Evolutionary conservation across 2,329 filamentous ascomycete species (phyloP), one percentile per base, ranked within the genome.

Genomic region (Pyrenochaeta sp.): DNA sequence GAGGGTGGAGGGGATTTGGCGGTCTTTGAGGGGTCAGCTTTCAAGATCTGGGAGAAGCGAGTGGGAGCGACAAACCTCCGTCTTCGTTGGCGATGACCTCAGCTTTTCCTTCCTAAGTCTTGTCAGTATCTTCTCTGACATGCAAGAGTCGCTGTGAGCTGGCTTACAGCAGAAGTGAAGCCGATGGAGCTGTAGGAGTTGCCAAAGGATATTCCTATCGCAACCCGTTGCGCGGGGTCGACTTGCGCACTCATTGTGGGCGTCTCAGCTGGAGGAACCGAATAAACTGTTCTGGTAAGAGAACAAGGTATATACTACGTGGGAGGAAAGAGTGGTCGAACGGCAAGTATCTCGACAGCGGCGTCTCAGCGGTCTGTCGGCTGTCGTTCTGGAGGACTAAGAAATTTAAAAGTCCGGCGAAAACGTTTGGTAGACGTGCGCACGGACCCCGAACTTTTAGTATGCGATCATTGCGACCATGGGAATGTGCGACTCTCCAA

Each of bases 31-130:
- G 48, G 48, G 48, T 44, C 29, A 38, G 44, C 42, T 42, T 23
- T 35, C 40, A 34, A 23, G 24, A 41, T 21, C 38, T 15, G 35
- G 20, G 36, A 21, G 8, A 13, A 31, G 42, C 35, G 39, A 23
- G 21, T 32, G 44, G 24, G 35, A 31, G 31, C 39, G 18, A 75
- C 84, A 68, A 72, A 91, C 90, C 90, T 81, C 94, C 94, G 70
- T 97, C 94, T 79, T 97, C 94, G 77, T 99, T 97, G 68, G 94
- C 94, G 77, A 99, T 97, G 55, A 99, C 93, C 73, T 96, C 90
- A 55, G 91, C 87, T 80, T 95, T 96, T 75, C 95, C 93, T 68
- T 97, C 93, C 81, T 83, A 42, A 13, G 19, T 20, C 4, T 18
- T 31, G 53, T 62, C 44, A 62, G 49, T 19, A 22, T 21, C 26